A percentile compares a stretch with the other conserved stretches of the same genome.
Conservation (phyloP, 2,329 filamentous ascomycete species). For the Ophiostoma australiae region DNA sequence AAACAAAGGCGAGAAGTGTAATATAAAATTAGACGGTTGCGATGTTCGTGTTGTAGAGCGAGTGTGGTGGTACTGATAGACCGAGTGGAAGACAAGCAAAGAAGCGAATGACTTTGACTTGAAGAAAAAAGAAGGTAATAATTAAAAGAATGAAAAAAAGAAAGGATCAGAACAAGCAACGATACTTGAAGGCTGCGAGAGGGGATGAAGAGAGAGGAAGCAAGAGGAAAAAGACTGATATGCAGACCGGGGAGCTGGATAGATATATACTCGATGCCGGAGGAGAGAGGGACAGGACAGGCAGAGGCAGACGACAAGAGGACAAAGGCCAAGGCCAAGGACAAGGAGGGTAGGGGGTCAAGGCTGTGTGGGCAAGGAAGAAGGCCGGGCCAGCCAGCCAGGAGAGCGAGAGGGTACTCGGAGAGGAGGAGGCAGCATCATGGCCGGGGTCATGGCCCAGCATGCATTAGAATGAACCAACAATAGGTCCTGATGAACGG, state of each 20-base stretch:
- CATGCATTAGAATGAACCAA: conserved; percentile 3
- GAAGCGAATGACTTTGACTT: conserved; percentile 55
- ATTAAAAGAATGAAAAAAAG: conserved; percentile 23
- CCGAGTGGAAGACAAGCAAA: conserved; percentile 39
- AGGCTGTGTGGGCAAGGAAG: neutral
- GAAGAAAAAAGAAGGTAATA: conserved; percentile 32
- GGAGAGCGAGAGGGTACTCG: neutral
- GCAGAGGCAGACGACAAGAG: neutral
- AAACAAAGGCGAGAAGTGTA: neutral
- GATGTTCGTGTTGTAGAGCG: conserved; percentile 15
- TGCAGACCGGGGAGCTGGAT: conserved; percentile 10
- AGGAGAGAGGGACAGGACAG: neutral
- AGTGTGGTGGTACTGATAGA: conserved; percentile 27
- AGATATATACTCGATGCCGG: conserved; percentile 24
- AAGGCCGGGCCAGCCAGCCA: neutral
- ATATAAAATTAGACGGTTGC: conserved; percentile 1
- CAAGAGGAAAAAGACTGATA: conserved; percentile 12
- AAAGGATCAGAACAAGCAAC: conserved; percentile 21
- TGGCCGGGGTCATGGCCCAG: conserved; percentile 14
- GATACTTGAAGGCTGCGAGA: conserved; percentile 19
- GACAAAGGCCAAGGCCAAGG: neutral
- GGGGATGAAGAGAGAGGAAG: conserved; percentile 23
- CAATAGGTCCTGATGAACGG: conserved; percentile 6
- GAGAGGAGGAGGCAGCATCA: conserved; percentile 17
- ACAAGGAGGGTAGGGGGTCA: conserved; percentile 3